phyloP scores from a whole-genome alignment of 176 grass and related monocot species.

The Carex pumila region DNA sequence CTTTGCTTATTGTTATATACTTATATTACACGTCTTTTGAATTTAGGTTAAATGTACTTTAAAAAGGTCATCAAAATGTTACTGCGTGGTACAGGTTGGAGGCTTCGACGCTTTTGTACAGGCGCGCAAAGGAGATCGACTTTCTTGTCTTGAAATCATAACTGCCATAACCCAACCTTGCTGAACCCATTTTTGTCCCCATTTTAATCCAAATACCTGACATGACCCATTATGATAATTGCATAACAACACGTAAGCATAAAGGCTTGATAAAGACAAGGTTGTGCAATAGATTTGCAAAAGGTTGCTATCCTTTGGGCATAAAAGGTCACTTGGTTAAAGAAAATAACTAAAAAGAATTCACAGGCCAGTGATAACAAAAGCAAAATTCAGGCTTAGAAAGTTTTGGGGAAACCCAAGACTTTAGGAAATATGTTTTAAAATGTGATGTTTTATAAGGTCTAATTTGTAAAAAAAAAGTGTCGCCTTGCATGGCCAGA shows the following conservation, averaged over 20 bases:
- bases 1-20: conserved; percentile 15
- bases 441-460: background rate
- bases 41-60: background rate
- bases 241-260: background rate
- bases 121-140: conserved; percentile 62
- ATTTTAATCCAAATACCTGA: conserved; percentile 4
- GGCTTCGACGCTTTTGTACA: conserved; percentile 81
- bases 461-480: conserved; percentile 2
- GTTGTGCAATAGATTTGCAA: background rate
- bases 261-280: background rate
- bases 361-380: conserved; percentile 8
- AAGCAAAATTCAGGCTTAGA: background rate
- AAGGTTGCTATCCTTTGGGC: background rate
- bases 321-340: conserved; percentile 6
- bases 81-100: conserved; percentile 77
- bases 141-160: conserved; percentile 52
- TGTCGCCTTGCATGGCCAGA: background rate
- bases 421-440: background rate
- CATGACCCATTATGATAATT: background rate
- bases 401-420: background rate
- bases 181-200: background rate
- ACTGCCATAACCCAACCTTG: background rate
- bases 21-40: background rate
- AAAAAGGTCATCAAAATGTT: background rate
- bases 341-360: background rate